These are phyloP conservation scores for Phytophthora citricola DNA, from an alignment of 352 stramenopile genomes.

Conservation along the genomic window DNA sequence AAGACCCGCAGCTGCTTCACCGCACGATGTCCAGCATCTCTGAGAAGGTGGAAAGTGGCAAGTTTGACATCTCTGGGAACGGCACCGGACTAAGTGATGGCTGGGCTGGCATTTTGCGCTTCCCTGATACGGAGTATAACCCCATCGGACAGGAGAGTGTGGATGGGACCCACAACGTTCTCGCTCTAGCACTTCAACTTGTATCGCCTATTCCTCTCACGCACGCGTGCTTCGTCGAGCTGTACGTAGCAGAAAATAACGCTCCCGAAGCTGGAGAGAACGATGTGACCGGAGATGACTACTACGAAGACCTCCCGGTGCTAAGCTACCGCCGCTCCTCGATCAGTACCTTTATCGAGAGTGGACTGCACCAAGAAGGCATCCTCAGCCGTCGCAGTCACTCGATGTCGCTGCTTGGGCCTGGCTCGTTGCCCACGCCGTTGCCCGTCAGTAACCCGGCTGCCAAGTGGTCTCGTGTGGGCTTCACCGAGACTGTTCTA, in stretches of 20 bases:
- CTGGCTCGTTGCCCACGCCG: slow-evolving; percentile 32
- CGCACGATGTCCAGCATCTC: slow-evolving; percentile 45
- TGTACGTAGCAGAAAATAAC: slow-evolving; percentile 72
- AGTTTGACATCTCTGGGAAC: slow-evolving; percentile 33
- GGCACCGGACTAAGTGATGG: slow-evolving; percentile 59
- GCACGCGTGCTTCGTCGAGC: slow-evolving; percentile 80
- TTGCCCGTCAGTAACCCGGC: slow-evolving; percentile 34
- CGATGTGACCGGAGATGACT: slow-evolving; percentile 59
- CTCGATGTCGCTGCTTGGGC: slow-evolving; percentile 51
- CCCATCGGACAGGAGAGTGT: slow-evolving; percentile 65
- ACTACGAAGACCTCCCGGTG: slow-evolving; percentile 56
- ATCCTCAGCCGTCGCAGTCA: slow-evolving; percentile 59
- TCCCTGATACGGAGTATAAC: slow-evolving; percentile 78
- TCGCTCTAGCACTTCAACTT: slow-evolving; percentile 80
- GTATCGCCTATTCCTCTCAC: slow-evolving; percentile 63
- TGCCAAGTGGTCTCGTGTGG: slow-evolving; percentile 70
- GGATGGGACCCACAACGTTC: slow-evolving; percentile 70
- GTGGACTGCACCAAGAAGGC: slow-evolving; percentile 69
- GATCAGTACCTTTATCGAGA: slow-evolving; percentile 81
- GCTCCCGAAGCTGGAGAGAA: slow-evolving; percentile 48
- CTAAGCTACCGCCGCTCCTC: slow-evolving; percentile 63
- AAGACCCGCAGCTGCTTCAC: slow-evolving; percentile 46
- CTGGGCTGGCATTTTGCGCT: slow-evolving; percentile 75
- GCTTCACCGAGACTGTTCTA: slow-evolving; percentile 81
- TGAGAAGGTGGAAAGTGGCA: slow-evolving; percentile 55